These are phyloP conservation scores for Trapa bicornis DNA, from an alignment of 345 rosid genomes.

Conservation along the genomic window DNA sequence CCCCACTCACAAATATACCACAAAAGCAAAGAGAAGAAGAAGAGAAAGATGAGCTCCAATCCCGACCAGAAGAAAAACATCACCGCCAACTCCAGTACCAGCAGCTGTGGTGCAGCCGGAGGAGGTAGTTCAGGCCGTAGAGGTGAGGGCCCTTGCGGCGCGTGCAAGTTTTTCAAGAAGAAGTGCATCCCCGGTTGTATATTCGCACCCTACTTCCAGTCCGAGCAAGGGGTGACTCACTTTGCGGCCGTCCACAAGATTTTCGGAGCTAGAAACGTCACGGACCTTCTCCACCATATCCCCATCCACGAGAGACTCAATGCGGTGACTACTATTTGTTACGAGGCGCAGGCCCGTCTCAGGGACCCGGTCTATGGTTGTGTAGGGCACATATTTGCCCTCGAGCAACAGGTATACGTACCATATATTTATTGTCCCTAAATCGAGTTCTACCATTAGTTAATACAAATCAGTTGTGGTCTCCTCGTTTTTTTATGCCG, in stretches of 20 bases:
- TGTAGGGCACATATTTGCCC: conserved; percentile 63
- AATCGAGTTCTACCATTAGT: not conserved
- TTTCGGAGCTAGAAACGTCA: conserved; percentile 83
- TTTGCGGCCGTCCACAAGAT: conserved; percentile 88
- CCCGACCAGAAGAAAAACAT: conserved; percentile 18
- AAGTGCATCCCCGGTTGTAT: conserved; percentile 75
- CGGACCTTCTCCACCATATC: conserved; percentile 53
- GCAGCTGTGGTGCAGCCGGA: conserved; percentile 6
- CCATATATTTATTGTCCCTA: not conserved
- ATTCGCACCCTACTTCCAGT: conserved; percentile 77
- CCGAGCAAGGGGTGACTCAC: conserved; percentile 69
- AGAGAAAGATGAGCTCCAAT: conserved; percentile 45
- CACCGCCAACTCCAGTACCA: conserved; percentile 15
- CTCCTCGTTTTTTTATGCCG: not conserved
- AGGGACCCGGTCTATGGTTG: conserved; percentile 87
- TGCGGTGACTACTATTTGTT: conserved; percentile 65
- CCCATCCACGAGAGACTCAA: conserved; percentile 61
- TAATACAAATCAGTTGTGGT: too few relatives aligned
- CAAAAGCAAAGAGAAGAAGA: not conserved
- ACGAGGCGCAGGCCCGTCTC: conserved; percentile 77
- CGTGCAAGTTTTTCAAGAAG: conserved; percentile 74
- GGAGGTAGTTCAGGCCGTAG: not conserved
- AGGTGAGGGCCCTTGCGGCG: conserved; percentile 65
- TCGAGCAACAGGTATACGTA: conserved; percentile 72
- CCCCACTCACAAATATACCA: too few relatives aligned